Base-by-base conservation (phyloP, 495 filamentous ascomycete species). In the Aspergillus panamensis region DNA sequence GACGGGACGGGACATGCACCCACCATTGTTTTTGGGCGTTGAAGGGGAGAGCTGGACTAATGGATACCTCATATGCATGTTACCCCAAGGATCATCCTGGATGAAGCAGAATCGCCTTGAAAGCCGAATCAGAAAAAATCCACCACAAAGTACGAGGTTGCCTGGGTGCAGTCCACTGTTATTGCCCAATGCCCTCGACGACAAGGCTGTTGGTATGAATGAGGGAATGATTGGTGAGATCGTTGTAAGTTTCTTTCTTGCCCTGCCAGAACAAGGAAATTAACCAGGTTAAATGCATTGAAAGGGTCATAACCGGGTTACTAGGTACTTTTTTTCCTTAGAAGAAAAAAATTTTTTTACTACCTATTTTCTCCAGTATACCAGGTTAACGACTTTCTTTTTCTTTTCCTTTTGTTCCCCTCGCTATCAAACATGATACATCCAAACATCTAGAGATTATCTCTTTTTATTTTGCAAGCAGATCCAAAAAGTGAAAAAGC, bases 1-100 rank as follows among this genome's bases (percentile, higher is more conserved):
- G 40, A 49, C 33, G 17, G 45, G 42, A 45, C 42, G 42, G 42
- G 42, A 45, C 19, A 45, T 45, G 42, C 42, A 45, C 42, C 42
- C 25, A 45, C 42, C 42, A 29, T 33, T 19, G 25, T 16, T 31
- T 13, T 19, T 10, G 9, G 32, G 42, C 19, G 51, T 31, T 32
- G 48, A 17, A 33, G 14, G 20, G 44, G 14, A 43, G 25, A 39
- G 50, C 17, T 39, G 44, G 16, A n/a, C n/a, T n/a, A 55, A 51
- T 55, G n/a, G 54, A 60, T 49, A 40, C 50, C 59, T 65, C 63
- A 60, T 48, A 62, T 62, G 63, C 59, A 57, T 49, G 43, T 12
- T 19, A 32, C 35, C 32, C 21, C 59, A 48, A 42, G 63, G 59
- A 62, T 65, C 50, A 51, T 49, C 53, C 50, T 45, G 47, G 45